Evolutionary conservation across 1,284 basidiomycete genomes (phyloP).

Genomic region (Cryptococcus sp.): DNA sequence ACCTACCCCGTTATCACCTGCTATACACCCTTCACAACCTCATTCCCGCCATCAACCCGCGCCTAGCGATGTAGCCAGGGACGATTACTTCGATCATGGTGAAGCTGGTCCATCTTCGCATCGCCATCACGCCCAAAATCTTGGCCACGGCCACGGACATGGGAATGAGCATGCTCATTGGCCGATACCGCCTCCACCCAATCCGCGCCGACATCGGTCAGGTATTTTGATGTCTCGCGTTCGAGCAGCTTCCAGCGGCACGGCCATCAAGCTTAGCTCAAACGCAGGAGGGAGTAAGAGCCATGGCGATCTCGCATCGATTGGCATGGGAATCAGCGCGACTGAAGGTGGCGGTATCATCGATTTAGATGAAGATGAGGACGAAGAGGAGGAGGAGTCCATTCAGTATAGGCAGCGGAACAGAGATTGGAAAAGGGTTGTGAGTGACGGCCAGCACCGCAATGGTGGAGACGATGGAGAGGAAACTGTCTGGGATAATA

Average conservation of each 20-base stretch:
- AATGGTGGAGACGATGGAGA: slow-evolving; percentile 24
- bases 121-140: background rate
- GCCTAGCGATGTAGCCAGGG: too few relatives aligned
- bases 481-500: slow-evolving; percentile 43
- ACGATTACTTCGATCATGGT: too few relatives aligned
- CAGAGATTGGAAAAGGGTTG: slow-evolving; percentile 25
- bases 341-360: slow-evolving; percentile 3
- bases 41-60: too few relatives aligned
- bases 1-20: too few relatives aligned
- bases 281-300: slow-evolving; percentile 35
- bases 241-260: slow-evolving; percentile 33
- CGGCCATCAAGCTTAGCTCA: slow-evolving; percentile 13
- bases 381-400: slow-evolving; percentile 6
- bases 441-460: slow-evolving; percentile 30
- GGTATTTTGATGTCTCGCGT: slow-evolving; percentile 41
- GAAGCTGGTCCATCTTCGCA: slow-evolving; percentile 25
- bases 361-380: slow-evolving; percentile 13
- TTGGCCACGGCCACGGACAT: too few relatives aligned
- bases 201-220: slow-evolving; percentile 42
- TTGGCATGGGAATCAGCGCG: slow-evolving; percentile 11
- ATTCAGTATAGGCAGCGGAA: slow-evolving; percentile 3
- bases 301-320: slow-evolving; percentile 36
- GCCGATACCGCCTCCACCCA: slow-evolving; percentile 44
- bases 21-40: too few relatives aligned
- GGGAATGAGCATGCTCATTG: background rate